Evolutionary conservation across 345 rosid species (phyloP).

Genomic region (Linum lewisii): DNA sequence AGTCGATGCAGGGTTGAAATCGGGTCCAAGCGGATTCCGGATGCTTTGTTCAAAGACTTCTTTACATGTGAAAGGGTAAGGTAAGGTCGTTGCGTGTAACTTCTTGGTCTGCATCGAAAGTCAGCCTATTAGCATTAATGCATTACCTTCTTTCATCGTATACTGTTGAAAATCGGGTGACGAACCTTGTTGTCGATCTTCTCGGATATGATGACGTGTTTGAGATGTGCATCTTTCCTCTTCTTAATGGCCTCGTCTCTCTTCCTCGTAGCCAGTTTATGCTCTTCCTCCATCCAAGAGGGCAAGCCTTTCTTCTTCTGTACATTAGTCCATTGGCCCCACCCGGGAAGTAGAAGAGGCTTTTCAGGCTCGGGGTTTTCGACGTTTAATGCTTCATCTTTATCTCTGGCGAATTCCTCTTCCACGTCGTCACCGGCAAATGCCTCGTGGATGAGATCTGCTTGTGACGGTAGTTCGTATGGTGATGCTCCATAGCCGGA

Average conservation of each 20-base stretch:
- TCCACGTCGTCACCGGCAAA: constrained; percentile 92
- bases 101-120: constrained; percentile 58
- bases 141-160: background rate
- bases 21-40: constrained; percentile 93
- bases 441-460: constrained; percentile 69
- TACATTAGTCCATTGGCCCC: constrained; percentile 84
- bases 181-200: constrained; percentile 77
- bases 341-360: constrained; percentile 69
- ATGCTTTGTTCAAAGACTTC: constrained; percentile 75
- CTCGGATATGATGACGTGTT: constrained; percentile 74
- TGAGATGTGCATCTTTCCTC: constrained; percentile 76
- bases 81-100: constrained; percentile 56
- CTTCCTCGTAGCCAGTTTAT: constrained; percentile 55
- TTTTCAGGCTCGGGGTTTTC: constrained; percentile 83
- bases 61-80: constrained; percentile 71
- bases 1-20: constrained; percentile 67
- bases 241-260: constrained; percentile 63
- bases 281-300: constrained; percentile 68
- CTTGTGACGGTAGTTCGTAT: constrained; percentile 80
- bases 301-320: constrained; percentile 77
- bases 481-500: constrained; percentile 30
- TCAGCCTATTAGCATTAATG: background rate
- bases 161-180: no score
- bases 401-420: constrained; percentile 70
- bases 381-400: constrained; percentile 49